Evolutionary conservation across 2,329 filamentous ascomycete species (phyloP).

Genomic region (Colletotrichum abscissum): DNA sequence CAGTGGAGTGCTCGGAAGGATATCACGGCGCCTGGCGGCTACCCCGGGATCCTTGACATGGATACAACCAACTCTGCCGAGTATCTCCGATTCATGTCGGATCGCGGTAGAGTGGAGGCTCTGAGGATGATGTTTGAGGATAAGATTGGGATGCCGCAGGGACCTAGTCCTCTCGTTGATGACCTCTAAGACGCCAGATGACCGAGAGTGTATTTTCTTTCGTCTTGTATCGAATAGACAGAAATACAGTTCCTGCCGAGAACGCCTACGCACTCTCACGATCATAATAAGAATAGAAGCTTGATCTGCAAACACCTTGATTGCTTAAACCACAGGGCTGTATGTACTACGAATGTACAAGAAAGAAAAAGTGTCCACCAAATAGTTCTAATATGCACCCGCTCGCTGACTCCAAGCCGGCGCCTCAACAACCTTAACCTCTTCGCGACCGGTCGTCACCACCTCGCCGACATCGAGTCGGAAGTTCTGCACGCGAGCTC

Average conservation of each 20-base stretch:
- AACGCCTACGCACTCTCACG: too few relatives aligned
- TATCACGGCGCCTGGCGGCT: constrained; percentile 42
- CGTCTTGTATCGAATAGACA: too few relatives aligned
- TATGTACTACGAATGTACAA: background rate
- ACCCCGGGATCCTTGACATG: constrained; percentile 43
- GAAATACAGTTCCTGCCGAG: too few relatives aligned
- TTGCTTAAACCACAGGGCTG: background rate
- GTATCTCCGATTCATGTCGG: constrained; percentile 54
- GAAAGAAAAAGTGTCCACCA: background rate
- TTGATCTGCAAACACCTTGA: too few relatives aligned
- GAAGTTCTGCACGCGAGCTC: constrained; percentile 67
- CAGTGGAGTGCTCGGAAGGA: constrained; percentile 51
- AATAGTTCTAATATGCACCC: constrained; percentile 58
- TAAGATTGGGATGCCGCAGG: constrained; percentile 54
- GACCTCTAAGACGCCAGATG: constrained; percentile 11
- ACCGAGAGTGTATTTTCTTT: too few relatives aligned
- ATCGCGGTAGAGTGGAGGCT: constrained; percentile 53
- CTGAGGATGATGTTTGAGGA: constrained; percentile 54
- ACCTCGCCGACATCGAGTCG: constrained; percentile 57
- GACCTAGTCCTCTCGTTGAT: constrained; percentile 50
- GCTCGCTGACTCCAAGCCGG: constrained; percentile 57
- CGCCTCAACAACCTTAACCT: constrained; percentile 57
- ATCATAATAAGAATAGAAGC: too few relatives aligned
- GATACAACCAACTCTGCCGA: constrained; percentile 47
- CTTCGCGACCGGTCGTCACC: constrained; percentile 60